Percentiles rank a stretch among this genome's conserved stretches.
Evolutionary conservation across 495 filamentous ascomycete genomes (phyloP).

Genomic region (Daldinia bambusicola): DNA sequence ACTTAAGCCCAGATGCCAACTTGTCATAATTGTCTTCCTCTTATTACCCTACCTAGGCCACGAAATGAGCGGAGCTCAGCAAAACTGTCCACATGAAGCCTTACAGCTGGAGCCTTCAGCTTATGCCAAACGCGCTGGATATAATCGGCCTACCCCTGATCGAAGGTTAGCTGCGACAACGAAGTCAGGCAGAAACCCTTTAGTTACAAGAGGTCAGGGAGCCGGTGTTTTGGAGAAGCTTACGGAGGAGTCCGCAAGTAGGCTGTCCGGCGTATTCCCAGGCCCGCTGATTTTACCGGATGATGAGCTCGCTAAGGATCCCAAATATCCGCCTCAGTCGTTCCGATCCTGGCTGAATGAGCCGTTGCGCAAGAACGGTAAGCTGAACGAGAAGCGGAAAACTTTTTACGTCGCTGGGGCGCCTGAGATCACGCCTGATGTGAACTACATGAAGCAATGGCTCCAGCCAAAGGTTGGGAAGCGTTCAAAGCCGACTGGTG

Average conservation of each 20-base stretch:
- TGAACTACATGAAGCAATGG: constrained; percentile 56
- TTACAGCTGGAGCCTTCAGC: constrained; percentile 50
- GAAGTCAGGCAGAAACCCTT: constrained; percentile 40
- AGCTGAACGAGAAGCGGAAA: constrained; percentile 56
- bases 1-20: background rate
- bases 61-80: background rate
- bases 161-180: constrained; percentile 49
- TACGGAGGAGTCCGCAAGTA: constrained; percentile 20
- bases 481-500: background rate
- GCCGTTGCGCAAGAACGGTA: constrained; percentile 60
- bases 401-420: constrained; percentile 66
- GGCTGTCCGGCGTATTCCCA: constrained; percentile 58
- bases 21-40: background rate
- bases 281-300: constrained; percentile 69
- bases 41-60: too few relatives aligned
- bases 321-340: constrained; percentile 65
- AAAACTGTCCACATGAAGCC: constrained; percentile 40
- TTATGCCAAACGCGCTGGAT: constrained; percentile 45
- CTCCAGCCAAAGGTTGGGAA: constrained; percentile 32
- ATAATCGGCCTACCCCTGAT: constrained; percentile 34
- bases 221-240: constrained; percentile 11
- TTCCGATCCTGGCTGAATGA: constrained; percentile 63
- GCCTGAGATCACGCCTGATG: constrained; percentile 50
- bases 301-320: constrained; percentile 67
- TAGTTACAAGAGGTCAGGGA: constrained; percentile 8